These are phyloP conservation scores for Panaeolus cyanescens DNA, from an alignment of 768 basidiomycete genomes.

Conservation along the genomic window DNA sequence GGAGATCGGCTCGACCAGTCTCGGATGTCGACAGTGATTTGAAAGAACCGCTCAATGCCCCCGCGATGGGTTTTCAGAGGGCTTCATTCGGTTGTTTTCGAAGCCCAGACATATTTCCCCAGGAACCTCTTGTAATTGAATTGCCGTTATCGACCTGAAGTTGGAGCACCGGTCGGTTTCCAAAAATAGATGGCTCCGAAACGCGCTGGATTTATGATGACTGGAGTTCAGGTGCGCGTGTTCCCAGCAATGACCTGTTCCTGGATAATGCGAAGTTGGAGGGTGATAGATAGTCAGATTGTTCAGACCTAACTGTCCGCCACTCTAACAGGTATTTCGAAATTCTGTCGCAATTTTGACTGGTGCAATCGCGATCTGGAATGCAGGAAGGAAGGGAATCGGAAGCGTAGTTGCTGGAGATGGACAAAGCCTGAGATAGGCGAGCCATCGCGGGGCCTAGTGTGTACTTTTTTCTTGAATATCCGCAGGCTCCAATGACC, in stretches of 20 bases:
- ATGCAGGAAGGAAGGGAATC: no score
- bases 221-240: no score
- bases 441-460: background rate
- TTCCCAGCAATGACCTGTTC: background rate
- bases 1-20: background rate
- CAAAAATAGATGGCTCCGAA: background rate
- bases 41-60: background rate
- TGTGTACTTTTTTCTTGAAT: background rate
- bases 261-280: no score
- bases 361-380: no score
- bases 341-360: no score
- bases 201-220: background rate
- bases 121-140: background rate
- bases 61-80: background rate
- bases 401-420: background rate
- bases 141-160: background rate
- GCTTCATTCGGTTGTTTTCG: background rate
- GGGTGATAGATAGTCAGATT: no score
- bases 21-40: background rate
- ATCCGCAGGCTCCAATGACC: background rate
- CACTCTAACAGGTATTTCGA: no score
- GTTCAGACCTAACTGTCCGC: no score
- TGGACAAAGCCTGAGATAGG: background rate
- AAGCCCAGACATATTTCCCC: background rate
- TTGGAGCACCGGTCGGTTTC: background rate